Evolutionary conservation across 2,329 filamentous ascomycete genomes (phyloP), one percentile per base, ranked within the genome.

Genomic region (Magnaporthales sp.): DNA sequence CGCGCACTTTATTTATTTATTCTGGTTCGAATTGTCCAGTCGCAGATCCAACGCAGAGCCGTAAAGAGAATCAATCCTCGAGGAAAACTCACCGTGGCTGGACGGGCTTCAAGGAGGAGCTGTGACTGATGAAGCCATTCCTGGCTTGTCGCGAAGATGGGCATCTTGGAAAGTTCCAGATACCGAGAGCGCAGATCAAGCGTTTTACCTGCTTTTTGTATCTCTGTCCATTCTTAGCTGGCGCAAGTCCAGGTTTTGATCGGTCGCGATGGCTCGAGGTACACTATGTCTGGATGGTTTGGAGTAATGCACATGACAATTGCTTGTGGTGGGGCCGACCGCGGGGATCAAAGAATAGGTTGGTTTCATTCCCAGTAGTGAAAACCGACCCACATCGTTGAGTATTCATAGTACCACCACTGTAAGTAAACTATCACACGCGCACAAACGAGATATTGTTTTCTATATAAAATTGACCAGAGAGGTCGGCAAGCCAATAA

Each of bases 41-140:
- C n/a, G n/a, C n/a, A n/a, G n/a, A n/a, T n/a, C n/a, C n/a, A n/a
- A n/a, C n/a, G n/a, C n/a, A n/a, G n/a, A n/a, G n/a, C n/a, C n/a
- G n/a, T n/a, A n/a, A n/a, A n/a, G n/a, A n/a, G n/a, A n/a, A n/a
- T n/a, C n/a, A n/a, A n/a, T n/a, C n/a, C n/a, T n/a, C n/a, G 24
- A 56, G 67, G 51, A 51, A 19, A 63, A 80, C 86, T 70, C 86
- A 96, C 94, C 56, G 91, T 93, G 38, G 86, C 86, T 4, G 95
- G 95, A 63, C 92, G 89, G 67, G 95, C 94, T 79, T 95, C 87
- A 66, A 99, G 83, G 67, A 99, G 88, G 68, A 93, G 87, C 22
- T 88, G 83, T 15, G 94, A 97, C 78, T 97, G 91, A 73, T 90
- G 88, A 71, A 97, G 91, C 91, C 93, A 99, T 80, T 93, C 90